phyloP scores from a whole-genome alignment of 495 filamentous ascomycete species.

The Tetracladium marchalianum region DNA sequence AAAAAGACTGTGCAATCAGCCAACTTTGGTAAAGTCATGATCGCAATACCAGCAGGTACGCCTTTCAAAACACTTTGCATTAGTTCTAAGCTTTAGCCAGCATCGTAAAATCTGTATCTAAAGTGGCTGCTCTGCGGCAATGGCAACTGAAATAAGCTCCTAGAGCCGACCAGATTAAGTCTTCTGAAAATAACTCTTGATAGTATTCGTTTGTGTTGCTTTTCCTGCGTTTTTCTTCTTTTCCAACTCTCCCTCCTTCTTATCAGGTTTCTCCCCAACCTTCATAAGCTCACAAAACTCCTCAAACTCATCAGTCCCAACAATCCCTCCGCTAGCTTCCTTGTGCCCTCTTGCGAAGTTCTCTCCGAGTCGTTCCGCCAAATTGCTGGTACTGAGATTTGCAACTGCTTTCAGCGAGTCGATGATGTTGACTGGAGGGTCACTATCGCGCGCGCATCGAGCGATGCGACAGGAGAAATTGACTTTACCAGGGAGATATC shows the following conservation, averaged over 20 bases:
- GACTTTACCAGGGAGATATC: conserved; percentile 43
- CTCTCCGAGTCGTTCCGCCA: conserved; percentile 39
- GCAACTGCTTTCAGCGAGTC: conserved; percentile 35
- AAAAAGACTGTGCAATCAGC: too few relatives aligned
- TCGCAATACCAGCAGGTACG: too few relatives aligned
- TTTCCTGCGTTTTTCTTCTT: conserved; percentile 22
- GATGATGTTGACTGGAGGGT: conserved; percentile 46
- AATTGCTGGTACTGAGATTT: conserved; percentile 26
- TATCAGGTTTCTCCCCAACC: conserved; percentile 36
- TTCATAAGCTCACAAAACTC: conserved; percentile 43
- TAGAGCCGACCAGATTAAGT: neutral
- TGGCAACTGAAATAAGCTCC: too few relatives aligned
- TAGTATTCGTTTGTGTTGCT: conserved; percentile 33
- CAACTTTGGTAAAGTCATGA: too few relatives aligned
- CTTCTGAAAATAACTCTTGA: conserved; percentile 37
- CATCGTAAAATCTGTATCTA: too few relatives aligned
- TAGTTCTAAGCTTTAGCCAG: too few relatives aligned
- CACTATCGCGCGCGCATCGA: conserved; percentile 29
- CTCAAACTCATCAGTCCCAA: conserved; percentile 42
- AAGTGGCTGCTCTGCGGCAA: too few relatives aligned
- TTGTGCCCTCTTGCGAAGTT: conserved; percentile 49
- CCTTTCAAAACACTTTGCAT: too few relatives aligned
- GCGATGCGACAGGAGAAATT: conserved; percentile 51
- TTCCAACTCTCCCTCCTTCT: conserved; percentile 17
- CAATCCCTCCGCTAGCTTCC: conserved; percentile 47